Evolutionary conservation across 1,284 basidiomycete genomes (phyloP), one percentile per base, ranked within the genome.

Genomic region (Sporisorium graminicola): DNA sequence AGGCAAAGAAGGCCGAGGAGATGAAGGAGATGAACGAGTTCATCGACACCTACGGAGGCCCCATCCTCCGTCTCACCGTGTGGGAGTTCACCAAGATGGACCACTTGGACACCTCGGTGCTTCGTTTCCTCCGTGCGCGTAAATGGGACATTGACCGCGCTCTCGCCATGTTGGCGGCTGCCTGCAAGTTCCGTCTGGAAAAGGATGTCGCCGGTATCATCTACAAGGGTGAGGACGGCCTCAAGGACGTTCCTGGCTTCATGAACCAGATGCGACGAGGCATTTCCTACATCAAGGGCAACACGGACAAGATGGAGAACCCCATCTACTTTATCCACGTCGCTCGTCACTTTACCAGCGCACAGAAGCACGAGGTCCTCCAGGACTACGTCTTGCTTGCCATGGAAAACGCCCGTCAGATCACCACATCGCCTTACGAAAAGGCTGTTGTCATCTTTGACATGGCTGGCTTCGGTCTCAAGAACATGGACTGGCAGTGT

Each of bases 271-370:
- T 84, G 72, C 77, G 82, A 26, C 70, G 84, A 24, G 84, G 83
- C 67, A 86, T 86, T 65, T 86, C 83, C 18, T 86, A 86, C 77
- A 85, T 83, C 67, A 79, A 79, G 72, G 85, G 85, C 51, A 83
- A 74, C 78, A 80, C 78, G 43, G 72, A 75, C 40, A 79, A 79
- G 58, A 66, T 76, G 43, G 84, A 84, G 68, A 66, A 82, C 70
- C 83, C 83, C 29, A 79, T 85, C 71, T 85, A 84, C 77, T 85
- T 85, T 57, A 84, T 85, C 53, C 83, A 86, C 73, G 82, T 86
- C 44, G 82, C 79, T 20, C 82, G 84, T 56, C 84, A 85, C 70
- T 82, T 84, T 46, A 83, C 84, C 33, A 82, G 66, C 62, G 84
- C 82, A 31, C 84, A 85, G 65, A 84, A 83, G 79, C 70, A 79